Base-by-base conservation (phyloP, 2,329 filamentous ascomycete genomes). In the Xylaria hypoxylon region DNA sequence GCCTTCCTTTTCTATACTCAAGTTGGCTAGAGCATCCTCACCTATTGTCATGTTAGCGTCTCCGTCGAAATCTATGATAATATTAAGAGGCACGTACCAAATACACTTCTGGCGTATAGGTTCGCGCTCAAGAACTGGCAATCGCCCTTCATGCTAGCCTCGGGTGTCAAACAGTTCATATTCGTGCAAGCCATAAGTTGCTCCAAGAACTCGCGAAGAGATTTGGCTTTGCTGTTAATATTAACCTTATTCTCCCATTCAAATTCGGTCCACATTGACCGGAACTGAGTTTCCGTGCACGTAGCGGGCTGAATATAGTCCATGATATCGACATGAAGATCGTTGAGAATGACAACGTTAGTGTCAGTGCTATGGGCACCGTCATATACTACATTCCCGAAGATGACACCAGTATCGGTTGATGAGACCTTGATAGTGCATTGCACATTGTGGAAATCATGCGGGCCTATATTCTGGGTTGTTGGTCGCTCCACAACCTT, bases 241-340 rank as follows among this genome's bases (percentile, higher is more conserved):
- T 99, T 99, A 80, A 99, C 95, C 87, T 99, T 99, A 84, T 99
- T 99, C 85, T 99, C 96, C 96, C 96, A 99, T 79, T 99, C 96
- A 73, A 99, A 99, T 78, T 99, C 96, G 42, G 96, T 99, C 96
- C 96, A 99, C 96, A 99, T 99, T n/a, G 93, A 97, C 67, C 96
- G 89, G 90, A 99, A 99, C 77, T 98, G 94, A 11, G 95, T 97
- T 84, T 99, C 96, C 4, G 93, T 96, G 85, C 96, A 99, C 17
- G 94, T 90, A 6, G 95, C 95, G 1, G 96, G 96, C 78, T 98
- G 95, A 76, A 99, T 99, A 83, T 99, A 99, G 82, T 99, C 96
- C 96, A 99, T 99, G 71, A 99, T 97, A 77, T 99, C 96, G 64
- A 98, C 95, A 76, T 99, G 96, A 33, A 99, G 89, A 78, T 99